Percentiles rank a stretch among this genome's conserved stretches.
phyloP scores from a whole-genome alignment of 192 early-diverging fungal genomes.

The Gryganskiella cystojenkinii region DNA sequence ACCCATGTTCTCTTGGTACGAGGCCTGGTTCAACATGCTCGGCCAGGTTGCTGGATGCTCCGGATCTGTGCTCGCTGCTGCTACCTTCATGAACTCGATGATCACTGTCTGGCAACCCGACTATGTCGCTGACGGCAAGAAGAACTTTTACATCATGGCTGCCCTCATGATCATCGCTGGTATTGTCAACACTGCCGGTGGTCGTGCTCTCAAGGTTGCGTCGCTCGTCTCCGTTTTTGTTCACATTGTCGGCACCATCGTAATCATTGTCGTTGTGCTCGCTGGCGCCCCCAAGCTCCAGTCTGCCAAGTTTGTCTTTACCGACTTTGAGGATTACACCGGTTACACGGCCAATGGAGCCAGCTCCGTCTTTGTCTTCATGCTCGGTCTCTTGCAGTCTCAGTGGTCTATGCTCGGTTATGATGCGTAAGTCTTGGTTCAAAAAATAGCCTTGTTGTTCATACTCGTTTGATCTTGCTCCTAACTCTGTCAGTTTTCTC shows the following conservation, averaged over 20 bases:
- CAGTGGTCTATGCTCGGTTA: slow-evolving; percentile 34
- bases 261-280: slow-evolving; percentile 16
- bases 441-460: too few species aligned
- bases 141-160: slow-evolving; percentile 30
- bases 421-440: slow-evolving; percentile 10
- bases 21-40: slow-evolving; percentile 46
- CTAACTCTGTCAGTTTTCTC: not conserved
- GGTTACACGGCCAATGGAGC: slow-evolving; percentile 20
- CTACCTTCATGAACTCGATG: slow-evolving; percentile 18
- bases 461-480: too few species aligned
- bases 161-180: slow-evolving; percentile 17
- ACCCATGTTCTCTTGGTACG: slow-evolving; percentile 40
- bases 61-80: slow-evolving; percentile 29
- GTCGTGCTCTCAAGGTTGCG: slow-evolving; percentile 23
- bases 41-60: slow-evolving; percentile 41
- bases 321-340: slow-evolving; percentile 31
- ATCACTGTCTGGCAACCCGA: slow-evolving; percentile 6
- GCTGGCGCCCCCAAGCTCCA: slow-evolving; percentile 21
- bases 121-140: slow-evolving; percentile 4
- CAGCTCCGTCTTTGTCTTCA: slow-evolving; percentile 29
- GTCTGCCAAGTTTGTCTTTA: slow-evolving; percentile 42
- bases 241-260: slow-evolving; percentile 24
- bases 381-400: slow-evolving; percentile 43
- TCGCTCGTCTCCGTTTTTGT: slow-evolving; percentile 21
- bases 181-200: slow-evolving; percentile 24